Evolutionary conservation across 2,329 filamentous ascomycete species (phyloP).

Genomic region (Botrytis byssoidea): DNA sequence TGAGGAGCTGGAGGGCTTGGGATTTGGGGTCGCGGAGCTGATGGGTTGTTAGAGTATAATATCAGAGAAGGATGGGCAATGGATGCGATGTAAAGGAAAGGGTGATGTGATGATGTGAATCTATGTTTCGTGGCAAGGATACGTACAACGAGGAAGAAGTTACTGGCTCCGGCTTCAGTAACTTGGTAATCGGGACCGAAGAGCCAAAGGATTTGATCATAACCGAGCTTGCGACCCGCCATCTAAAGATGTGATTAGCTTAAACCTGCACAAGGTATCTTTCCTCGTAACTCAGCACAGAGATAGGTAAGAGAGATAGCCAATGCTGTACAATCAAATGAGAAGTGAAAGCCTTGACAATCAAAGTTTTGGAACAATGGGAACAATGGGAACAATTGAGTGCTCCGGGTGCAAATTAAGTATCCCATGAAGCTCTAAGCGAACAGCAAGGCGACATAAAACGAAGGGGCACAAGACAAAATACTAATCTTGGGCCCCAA

Average conservation of each 20-base stretch:
- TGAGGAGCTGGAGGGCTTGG: conserved; percentile 41
- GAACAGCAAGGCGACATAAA: background rate
- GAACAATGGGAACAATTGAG: background rate
- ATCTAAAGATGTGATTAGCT: conserved; percentile 29
- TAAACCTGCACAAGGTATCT: background rate
- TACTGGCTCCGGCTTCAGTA: conserved; percentile 87
- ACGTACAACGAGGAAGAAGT: conserved; percentile 73
- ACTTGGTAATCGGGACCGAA: conserved; percentile 62
- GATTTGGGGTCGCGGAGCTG: background rate
- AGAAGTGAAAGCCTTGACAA: background rate
- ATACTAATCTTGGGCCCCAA: no score
- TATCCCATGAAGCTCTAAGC: background rate
- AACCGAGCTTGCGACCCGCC: conserved; percentile 71
- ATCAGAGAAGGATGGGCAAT: background rate
- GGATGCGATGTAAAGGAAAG: background rate
- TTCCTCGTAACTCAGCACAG: background rate
- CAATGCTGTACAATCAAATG: background rate
- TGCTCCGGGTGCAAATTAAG: background rate
- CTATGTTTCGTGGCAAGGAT: background rate
- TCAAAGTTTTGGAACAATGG: background rate
- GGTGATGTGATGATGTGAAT: background rate
- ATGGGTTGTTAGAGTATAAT: background rate
- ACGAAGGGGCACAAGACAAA: background rate
- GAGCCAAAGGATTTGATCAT: conserved; percentile 88
- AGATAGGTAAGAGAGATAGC: background rate